Conservation (phyloP, 208 protist genomes). For the Leishmania tropica region DNA sequence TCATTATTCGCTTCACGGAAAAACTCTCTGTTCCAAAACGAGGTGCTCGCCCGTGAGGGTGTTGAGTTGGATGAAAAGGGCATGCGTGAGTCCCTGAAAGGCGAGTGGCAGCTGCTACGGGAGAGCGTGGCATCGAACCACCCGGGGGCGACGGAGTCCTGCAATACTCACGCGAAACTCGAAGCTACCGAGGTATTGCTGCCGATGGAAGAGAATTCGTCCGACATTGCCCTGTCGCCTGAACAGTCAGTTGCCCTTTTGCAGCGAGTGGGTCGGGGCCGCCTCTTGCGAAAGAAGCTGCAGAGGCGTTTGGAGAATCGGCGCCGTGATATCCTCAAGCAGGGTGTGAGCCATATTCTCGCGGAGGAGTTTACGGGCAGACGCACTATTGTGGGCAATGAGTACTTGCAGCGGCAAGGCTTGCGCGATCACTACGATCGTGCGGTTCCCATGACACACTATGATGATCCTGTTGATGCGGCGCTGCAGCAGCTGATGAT, state of each 20-base stretch:
- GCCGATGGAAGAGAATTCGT: background rate
- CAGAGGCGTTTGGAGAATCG: constrained; percentile 29
- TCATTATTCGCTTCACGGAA: background rate
- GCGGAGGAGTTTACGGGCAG: constrained; percentile 29
- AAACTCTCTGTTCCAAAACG: background rate
- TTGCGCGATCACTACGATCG: constrained; percentile 2
- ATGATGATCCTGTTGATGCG: background rate
- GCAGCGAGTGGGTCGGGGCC: constrained; percentile 30
- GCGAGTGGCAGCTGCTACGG: background rate
- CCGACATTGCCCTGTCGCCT: background rate
- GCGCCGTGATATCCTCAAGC: constrained; percentile 26
- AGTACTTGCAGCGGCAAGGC: constrained; percentile 14
- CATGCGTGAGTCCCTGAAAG: background rate
- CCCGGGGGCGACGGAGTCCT: background rate
- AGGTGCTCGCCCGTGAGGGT: background rate
- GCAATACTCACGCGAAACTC: background rate
- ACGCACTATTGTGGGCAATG: constrained; percentile 19
- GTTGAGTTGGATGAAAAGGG: background rate
- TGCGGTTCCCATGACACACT: background rate
- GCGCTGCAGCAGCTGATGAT: constrained; percentile 13
- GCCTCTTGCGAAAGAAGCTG: constrained; percentile 14
- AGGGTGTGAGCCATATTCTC: constrained; percentile 20
- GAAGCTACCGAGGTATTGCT: background rate
- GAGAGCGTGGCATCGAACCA: background rate
- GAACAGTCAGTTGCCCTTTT: constrained; percentile 14